Base-by-base conservation (phyloP, 2,329 filamentous ascomycete species). In the Periconia sp. region DNA sequence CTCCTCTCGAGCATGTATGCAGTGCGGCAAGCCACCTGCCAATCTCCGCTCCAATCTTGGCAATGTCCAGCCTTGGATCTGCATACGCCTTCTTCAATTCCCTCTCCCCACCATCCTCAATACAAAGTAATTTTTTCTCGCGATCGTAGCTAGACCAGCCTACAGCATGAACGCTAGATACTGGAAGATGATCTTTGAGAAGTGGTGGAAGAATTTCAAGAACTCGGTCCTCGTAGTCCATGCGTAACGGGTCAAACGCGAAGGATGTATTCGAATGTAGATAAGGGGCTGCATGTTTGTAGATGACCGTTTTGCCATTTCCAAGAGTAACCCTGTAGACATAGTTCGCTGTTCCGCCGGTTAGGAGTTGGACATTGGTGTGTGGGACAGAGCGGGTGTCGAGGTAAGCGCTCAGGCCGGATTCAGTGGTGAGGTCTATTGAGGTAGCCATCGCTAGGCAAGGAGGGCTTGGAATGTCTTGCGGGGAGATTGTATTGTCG, bases 271-370 rank as follows among this genome's bases (percentile, higher is more conserved):
- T 61, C 28, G 41, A 48, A 18, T 52, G 47, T 4, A 68, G 48
- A 19, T 63, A 65, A 6, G 59, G 56, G 4, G 63, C 62, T 16
- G 69, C 66, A 33, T 72, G 67, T 42, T 72, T 71, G 40, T 65
- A 61, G 31, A 72, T 59, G 12, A 29, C 26, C 3, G 52, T 57
- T 13, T 40, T 30, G 21, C 52, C 48, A 19, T 52, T 35, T 2
- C 40, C 26, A 3, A 45, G 32, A 0, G 32, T 50, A 13, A 65
- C 48, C 15, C 68, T 66, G 38, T 66, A 71, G 28, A 69, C 64
- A 36, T 61, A 68, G 37, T 71, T 72, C 15, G 65, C 65, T 4
- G 56, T 65, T 9, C 67, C 67, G 16, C 68, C 68, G 2, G 54
- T 54, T 13, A 72, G 56, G 3, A 59, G 41, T 1, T 48, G 32